These are phyloP conservation scores for Pleurotus sapidus DNA, from an alignment of 768 basidiomycete genomes.

Conservation along the genomic window DNA sequence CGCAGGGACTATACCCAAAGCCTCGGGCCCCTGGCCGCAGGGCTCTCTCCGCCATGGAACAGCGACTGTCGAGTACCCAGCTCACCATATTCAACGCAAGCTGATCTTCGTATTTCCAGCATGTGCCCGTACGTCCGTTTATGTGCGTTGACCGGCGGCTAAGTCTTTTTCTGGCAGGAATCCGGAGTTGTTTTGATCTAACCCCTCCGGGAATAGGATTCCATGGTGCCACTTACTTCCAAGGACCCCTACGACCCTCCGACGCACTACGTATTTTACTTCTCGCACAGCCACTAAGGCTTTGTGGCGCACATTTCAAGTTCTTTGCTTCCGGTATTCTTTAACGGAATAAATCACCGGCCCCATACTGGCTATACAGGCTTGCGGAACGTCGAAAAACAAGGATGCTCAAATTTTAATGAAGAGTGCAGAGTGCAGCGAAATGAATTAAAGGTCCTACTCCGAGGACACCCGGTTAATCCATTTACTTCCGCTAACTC, in stretches of 20 bases:
- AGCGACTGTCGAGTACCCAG: neutral
- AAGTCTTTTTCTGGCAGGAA: constrained; percentile 3
- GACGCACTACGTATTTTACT: neutral
- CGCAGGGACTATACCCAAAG: constrained; percentile 1
- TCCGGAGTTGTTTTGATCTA: constrained; percentile 3
- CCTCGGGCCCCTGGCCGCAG: constrained; percentile 1
- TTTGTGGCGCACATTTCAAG: constrained; percentile 1
- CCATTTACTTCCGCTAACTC: no score
- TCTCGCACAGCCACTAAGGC: constrained; percentile 5
- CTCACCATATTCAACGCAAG: neutral
- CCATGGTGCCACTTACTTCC: constrained; percentile 5
- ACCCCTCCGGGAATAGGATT: constrained; percentile 1
- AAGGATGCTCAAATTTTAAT: no score
- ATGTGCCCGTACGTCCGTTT: neutral
- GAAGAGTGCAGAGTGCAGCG: no score
- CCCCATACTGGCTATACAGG: neutral
- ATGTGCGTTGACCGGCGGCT: constrained; percentile 6
- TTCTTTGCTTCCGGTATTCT: constrained; percentile 9
- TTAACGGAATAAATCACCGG: constrained; percentile 8
- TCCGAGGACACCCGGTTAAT: no score
- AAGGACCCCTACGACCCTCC: constrained; percentile 8
- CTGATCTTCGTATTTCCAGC: neutral
- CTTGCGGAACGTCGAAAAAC: no score
- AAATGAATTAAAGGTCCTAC: no score
- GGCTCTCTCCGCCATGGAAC: neutral